Evolutionary conservation across 768 basidiomycete species (phyloP), one percentile per base, ranked within the genome.

Genomic region (Macrolepiota dolichaula): DNA sequence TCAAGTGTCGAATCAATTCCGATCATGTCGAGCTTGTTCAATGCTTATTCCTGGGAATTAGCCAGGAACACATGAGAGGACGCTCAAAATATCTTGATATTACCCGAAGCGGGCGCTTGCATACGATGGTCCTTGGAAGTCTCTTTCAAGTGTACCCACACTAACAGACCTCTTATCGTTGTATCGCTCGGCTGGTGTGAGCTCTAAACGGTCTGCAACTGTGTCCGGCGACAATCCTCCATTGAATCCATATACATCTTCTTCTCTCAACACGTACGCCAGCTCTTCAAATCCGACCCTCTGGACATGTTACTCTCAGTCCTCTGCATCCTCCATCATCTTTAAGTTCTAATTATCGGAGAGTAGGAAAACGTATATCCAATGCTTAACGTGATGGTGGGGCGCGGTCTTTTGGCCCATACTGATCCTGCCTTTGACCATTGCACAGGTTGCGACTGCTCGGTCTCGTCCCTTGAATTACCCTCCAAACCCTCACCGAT

Each of bases 151-250:
- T 11, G 15, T 2, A 4, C 7, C 36, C 36, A 50, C 57, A 27
- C 13, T 13, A 13, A 54, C 24, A 19, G 37, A 1, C 55, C 35
- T 3, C 3, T 24, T 50, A 36, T 38, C 25, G 15, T 27, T 58
- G 49, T 47, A 9, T 51, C 19, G n/a, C 32, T 47, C 49, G 35
- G 50, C 35, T 24, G 6, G 15, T n/a, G 51, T 59, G 57, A 38
- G 50, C 57, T 59, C 57, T 40, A 51, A 52, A 51, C 38, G 50
- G 57, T n/a, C 38, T 32, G 50, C 38, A n/a, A 38, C 22, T 9
- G 12, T n/a, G 29, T 6, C 42, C 38, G 35, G 19, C n/a, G 22
- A 13, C 38, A 13, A 24, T 49, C 13, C 4, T 13, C 12, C n/a
- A 17, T n/a, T n/a, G n/a, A n/a, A n/a, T n/a, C n/a, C n/a, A n/a